Percentiles rank a stretch among this genome's conserved stretches.
These are phyloP conservation scores for Dothistroma septosporum DNA, from an alignment of 2,329 filamentous ascomycete genomes.

Conservation along the genomic window DNA sequence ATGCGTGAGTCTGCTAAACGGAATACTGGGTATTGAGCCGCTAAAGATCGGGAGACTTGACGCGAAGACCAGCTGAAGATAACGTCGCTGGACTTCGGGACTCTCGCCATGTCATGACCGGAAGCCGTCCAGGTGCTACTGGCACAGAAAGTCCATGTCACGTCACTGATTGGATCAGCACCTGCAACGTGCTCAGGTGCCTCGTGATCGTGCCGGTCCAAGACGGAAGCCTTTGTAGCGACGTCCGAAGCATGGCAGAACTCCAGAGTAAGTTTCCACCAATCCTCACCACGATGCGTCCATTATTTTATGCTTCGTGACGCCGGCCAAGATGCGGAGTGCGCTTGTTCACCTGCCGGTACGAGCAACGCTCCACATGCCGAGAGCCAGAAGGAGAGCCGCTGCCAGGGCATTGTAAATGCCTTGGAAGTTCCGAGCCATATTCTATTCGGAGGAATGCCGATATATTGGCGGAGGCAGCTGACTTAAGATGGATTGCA, in stretches of 20 bases:
- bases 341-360: neutral
- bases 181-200: neutral
- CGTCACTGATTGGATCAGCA: no score
- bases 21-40: no score
- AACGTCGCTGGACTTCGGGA: no score
- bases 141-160: no score
- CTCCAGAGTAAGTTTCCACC: neutral
- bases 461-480: neutral
- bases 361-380: constrained; percentile 3
- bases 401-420: neutral
- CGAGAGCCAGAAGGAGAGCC: neutral
- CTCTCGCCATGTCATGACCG: no score
- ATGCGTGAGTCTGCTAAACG: no score
- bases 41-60: no score
- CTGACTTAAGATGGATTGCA: neutral
- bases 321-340: neutral
- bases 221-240: no score
- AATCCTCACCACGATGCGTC: neutral
- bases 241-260: neutral
- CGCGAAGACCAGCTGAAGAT: no score
- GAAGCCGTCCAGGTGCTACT: no score
- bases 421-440: neutral
- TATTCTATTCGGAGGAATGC: neutral
- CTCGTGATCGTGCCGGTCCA: neutral
- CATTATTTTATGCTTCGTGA: neutral